A percentile compares a stretch with the other conserved stretches of the same genome.
Conservation (phyloP, 1,284 basidiomycete species). For the Moniliella sp. region DNA sequence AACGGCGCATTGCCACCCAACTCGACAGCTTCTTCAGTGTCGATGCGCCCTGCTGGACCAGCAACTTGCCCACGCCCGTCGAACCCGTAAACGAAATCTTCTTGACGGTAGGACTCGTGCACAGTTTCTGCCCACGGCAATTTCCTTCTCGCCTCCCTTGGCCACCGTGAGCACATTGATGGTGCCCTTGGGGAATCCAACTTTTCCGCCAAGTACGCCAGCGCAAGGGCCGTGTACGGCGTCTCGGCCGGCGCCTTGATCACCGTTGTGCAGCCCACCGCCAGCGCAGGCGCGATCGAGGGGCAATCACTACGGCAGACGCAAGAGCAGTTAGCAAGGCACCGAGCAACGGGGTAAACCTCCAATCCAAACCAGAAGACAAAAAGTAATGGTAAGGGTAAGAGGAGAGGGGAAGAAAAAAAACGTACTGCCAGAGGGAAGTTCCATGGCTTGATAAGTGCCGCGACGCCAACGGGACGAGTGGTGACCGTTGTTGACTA, state of each 20-base stretch:
- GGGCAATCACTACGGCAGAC: slow-evolving; percentile 45
- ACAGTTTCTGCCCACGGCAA: slow-evolving; percentile 51
- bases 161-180: slow-evolving; percentile 77
- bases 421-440: neutral
- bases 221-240: slow-evolving; percentile 72
- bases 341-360: slow-evolving; percentile 9
- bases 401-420: neutral
- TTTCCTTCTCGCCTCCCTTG: slow-evolving; percentile 47
- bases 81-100: slow-evolving; percentile 86
- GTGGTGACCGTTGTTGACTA: slow-evolving; percentile 77
- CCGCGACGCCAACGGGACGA: slow-evolving; percentile 59
- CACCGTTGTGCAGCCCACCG: slow-evolving; percentile 82
- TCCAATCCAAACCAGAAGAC: neutral
- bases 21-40: slow-evolving; percentile 65
- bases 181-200: slow-evolving; percentile 79
- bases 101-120: slow-evolving; percentile 44
- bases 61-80: slow-evolving; percentile 68
- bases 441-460: slow-evolving; percentile 35
- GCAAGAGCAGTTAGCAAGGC: too few relatives aligned
- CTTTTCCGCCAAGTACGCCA: slow-evolving; percentile 61
- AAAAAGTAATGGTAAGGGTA: neutral
- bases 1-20: slow-evolving; percentile 64
- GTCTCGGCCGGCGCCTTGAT: slow-evolving; percentile 90
- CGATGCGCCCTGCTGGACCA: slow-evolving; percentile 58
- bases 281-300: slow-evolving; percentile 67